Evolutionary conservation across 2,329 filamentous ascomycete species (phyloP), one percentile per base, ranked within the genome.

Genomic region (Aspergillus hiratsukae): DNA sequence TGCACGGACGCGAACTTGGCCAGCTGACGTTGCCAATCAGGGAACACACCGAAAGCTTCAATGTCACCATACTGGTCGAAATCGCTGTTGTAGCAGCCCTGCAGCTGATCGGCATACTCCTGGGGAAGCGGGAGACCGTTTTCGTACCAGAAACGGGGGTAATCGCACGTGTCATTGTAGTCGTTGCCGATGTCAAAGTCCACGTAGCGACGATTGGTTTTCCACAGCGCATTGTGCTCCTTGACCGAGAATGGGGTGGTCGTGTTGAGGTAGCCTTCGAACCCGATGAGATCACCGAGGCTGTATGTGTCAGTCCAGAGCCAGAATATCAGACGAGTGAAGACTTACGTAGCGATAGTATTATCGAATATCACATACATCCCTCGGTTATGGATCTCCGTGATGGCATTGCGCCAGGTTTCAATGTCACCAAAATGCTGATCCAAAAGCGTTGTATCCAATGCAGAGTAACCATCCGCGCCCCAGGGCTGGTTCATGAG

Each of bases 361-460:
- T 86, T 86, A 66, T 87, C 85, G 57, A 87, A 68, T 28, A 87
- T 74, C 40, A 87, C 82, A 70, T 86, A 86, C 83, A 87, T 87
- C 55, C 78, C 80, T 28, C 81, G 76, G 1, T 69, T 67, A 63
- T 87, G 85, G 19, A 87, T 83, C 49, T 82, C 83, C 10, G 78
- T 73, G 54, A 87, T 80, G 3, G 80, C 78, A 46, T 73, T 67
- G 59, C 83, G 78, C 82, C 83, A 87, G 54, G 76, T 72, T n/a
- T 78, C 68, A 53, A 87, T 79, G 49, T 77, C 79, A 25, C 84
- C 85, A 58, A 82, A 83, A 64, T 87, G 85, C 46, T 79, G 76
- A 62, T 87, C 85, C 14, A 87, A 74, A 28, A 87, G 76, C 1
- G 84, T 86, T 40, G 85, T 78, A 58, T 87, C 85, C 29, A 85